Base-by-base conservation (phyloP, 2,329 filamentous ascomycete species). In the Chaetomium sp. region DNA sequence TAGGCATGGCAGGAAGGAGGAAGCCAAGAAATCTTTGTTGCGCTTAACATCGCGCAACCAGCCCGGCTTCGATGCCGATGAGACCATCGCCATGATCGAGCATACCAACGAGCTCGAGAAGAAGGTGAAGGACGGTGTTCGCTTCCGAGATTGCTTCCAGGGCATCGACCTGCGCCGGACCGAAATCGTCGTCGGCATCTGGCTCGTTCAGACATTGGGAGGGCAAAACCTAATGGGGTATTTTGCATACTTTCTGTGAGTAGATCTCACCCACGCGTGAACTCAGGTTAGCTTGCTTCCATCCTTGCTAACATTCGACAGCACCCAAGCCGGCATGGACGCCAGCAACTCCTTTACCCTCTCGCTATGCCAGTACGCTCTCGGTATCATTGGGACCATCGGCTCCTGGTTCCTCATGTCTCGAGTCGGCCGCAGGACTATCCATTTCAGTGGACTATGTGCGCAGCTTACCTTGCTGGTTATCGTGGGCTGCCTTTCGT, bases 311-410 rank as follows among this genome's bases (percentile, higher is more conserved):
- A 60, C 47, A 31, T 75, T 65, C 2, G 50, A 56, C n/a, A 63
- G 64, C 23, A 57, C 60, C 21, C 68, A 67, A 58, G 68, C 67
- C 25, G 68, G 67, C 54, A 66, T 70, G 59, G 62, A 70, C 42
- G 31, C 68, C 2, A 59, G 56, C 51, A 62, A 66, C 45, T 67
- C 68, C n/a, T 68, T 70, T 27, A 61, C 63, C 1, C 57, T 70
- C 5, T 65, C 62, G 4, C 62, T 70, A 50, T 64, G 65, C 12
- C 66, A 67, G 25, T 64, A 65, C 69, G 69, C 76, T 59, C 67
- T 80, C 72, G 76, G 79, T 68, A 67, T 77, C 73, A 75, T 80
- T 3, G 82, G 80, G 2, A 82, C 79, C 0, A 69, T 81, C 1
- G 63, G 76, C 2, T 80, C 80, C 1, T 84, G 81, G 81, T 64